Evolutionary conservation across 1,139 yeast species (phyloP).

Genomic region (Kodamaea alishanica): DNA sequence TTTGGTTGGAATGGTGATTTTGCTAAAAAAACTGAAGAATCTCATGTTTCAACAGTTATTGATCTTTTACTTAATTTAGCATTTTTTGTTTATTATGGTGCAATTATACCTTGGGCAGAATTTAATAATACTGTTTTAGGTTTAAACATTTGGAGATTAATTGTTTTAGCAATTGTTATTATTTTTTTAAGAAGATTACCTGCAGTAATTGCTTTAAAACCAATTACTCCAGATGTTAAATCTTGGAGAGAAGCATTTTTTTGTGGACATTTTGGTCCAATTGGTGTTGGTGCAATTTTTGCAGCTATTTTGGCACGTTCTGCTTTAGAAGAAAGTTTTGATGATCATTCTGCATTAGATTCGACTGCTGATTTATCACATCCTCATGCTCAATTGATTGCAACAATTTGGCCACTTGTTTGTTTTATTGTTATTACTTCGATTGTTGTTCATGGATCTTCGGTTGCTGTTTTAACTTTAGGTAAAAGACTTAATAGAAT

Average conservation of each 20-base stretch:
- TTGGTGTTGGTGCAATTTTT: slow-evolving; percentile 95
- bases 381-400: slow-evolving; percentile 66
- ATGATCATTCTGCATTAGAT: slow-evolving; percentile 59
- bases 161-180: slow-evolving; percentile 76
- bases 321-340: slow-evolving; percentile 61
- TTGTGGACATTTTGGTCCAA: slow-evolving; percentile 97
- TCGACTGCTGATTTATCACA: slow-evolving; percentile 50
- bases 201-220: slow-evolving; percentile 73
- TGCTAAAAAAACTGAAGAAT: slow-evolving; percentile 80
- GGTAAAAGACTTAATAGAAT: slow-evolving; percentile 88
- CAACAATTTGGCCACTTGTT: slow-evolving; percentile 85
- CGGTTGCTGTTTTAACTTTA: slow-evolving; percentile 87
- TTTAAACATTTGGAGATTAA: slow-evolving; percentile 77
- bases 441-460: slow-evolving; percentile 92
- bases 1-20: slow-evolving; percentile 98
- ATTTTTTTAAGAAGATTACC: slow-evolving; percentile 86
- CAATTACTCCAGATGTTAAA: slow-evolving; percentile 84
- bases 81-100: slow-evolving; percentile 89
- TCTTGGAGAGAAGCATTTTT: slow-evolving; percentile 95
- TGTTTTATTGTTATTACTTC: slow-evolving; percentile 83
- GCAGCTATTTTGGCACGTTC: slow-evolving; percentile 82
- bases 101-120: slow-evolving; percentile 89
- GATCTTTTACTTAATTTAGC: slow-evolving; percentile 81
- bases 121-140: slow-evolving; percentile 69
- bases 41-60: slow-evolving; percentile 89